Conservation (phyloP, 2,329 filamentous ascomycete species). For the Macroventuria anomochaeta region DNA sequence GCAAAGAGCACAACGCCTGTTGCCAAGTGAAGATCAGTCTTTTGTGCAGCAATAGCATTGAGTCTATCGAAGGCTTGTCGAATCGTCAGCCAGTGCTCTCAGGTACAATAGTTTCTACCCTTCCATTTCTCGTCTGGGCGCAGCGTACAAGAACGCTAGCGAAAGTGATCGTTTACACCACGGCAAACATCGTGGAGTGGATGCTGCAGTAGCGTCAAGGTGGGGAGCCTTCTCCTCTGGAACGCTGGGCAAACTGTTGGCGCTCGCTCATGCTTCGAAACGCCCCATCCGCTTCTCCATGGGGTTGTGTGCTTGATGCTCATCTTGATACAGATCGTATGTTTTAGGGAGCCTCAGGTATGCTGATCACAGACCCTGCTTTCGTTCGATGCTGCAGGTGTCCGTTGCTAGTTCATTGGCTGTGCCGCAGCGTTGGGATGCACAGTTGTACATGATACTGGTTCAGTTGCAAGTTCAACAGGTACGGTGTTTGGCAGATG, state of each 20-base stretch:
- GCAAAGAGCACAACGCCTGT: slow-evolving; percentile 25
- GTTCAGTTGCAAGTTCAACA: not conserved
- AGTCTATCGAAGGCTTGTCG: slow-evolving; percentile 15
- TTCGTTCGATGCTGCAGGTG: slow-evolving; percentile 17
- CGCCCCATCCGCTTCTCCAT: slow-evolving; percentile 23
- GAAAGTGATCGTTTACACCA: slow-evolving; percentile 1
- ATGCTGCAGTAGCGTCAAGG: slow-evolving; percentile 5
- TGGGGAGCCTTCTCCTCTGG: slow-evolving; percentile 13
- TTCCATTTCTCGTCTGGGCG: slow-evolving; percentile 1
- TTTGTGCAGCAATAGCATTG: slow-evolving; percentile 30
- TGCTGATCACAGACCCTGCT: slow-evolving; percentile 14
- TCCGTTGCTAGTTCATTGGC: slow-evolving; percentile 11
- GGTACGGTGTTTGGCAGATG: not conserved
- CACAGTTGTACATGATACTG: slow-evolving; percentile 1
- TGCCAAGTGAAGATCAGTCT: slow-evolving; percentile 38
- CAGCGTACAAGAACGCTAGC: slow-evolving; percentile 1
- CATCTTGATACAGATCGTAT: slow-evolving; percentile 4
- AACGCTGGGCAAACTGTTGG: slow-evolving; percentile 22
- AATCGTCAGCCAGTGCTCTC: slow-evolving; percentile 24
- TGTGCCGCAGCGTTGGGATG: not conserved
- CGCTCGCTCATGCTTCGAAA: slow-evolving; percentile 23
- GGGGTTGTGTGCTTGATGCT: slow-evolving; percentile 6
- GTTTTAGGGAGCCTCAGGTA: slow-evolving; percentile 9
- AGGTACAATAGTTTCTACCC: slow-evolving; percentile 22
- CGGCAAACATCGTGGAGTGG: slow-evolving; percentile 2